Evolutionary conservation across 441 rosid genomes (phyloP), one percentile per base, ranked within the genome.

Genomic region (Monsonia emarginata): DNA sequence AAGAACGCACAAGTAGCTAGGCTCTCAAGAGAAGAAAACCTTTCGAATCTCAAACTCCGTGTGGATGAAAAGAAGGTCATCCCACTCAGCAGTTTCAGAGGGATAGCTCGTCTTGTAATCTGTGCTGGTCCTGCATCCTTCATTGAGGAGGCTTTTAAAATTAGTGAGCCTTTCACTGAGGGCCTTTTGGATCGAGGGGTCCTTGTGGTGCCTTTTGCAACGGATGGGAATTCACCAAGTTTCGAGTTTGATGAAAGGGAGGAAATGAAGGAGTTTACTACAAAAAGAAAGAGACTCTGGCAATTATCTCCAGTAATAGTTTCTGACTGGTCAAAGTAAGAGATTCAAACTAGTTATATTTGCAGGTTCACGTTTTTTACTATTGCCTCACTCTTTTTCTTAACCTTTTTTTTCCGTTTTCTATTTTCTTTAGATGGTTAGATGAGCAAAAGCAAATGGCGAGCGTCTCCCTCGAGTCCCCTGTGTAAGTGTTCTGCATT

Each of bases 1-100:
- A 88, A 85, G 82, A 78, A 80, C 32, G 86, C 88, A 0, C 96
- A 92, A 70, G 28, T 84, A 70, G 96, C 85, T 50, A 88, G 83
- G 81, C 95, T 92, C 46, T 83, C 96, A 1, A 85, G 98, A 71
- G 98, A 92, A 73, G 98, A 92, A 77, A 84, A 58, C 75, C 96
- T 89, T 32, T 88, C 94, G 0, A 89, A 88, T 70, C 94, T 92
- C 42, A 89, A 78, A 82, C 89, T 92, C 65, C 86, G 95, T 40
- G 86, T 86, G 57, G 80, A 82, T 61, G 85, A 83, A 36, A 86
- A 79, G 48, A 88, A 74, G 72, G 79, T 81, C 27, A 87, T 89
- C 56, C 46, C 95, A 0, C 80, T 92, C 16, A 84, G 76, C 40
- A 78, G 83, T 61, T 72, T 92, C 68, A 82, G 89, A 76, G 98